Base-by-base conservation (phyloP, 164 flowering plant species). In the Macadamia integrifolia region DNA sequence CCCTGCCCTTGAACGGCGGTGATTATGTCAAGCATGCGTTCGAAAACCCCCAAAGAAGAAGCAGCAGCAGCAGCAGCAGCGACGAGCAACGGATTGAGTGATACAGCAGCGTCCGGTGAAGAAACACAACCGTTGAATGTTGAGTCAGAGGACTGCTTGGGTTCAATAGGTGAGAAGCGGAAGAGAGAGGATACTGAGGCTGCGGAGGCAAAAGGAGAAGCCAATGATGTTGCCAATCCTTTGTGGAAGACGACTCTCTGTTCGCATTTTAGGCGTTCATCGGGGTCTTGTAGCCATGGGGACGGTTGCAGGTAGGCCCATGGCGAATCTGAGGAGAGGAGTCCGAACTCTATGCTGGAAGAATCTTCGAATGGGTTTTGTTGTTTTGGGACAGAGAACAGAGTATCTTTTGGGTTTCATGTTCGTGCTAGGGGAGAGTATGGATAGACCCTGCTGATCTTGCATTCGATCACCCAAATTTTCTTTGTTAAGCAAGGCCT, bases 161-260 rank as follows among this genome's bases (percentile, higher is more conserved):
- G 46, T 17, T 43, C 55, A 17, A 2, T 35, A 35, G 43, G 58
- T 29, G 76, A 56, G 44, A 79, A 53, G 43, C 66, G 79, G 13
- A 73, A 74, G 71, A 65, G 75, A 58, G 72, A 74, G 35, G 71
- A 70, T 29, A 9, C 48, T 28, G 74, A 35, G 40, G 40, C 40
- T 35, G 40, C 70, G 5, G 72, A 65, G 68, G 76, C 30, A 69
- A 80, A 64, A 40, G 59, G 66, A 58, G 69, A 62, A 30, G 64
- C 60, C 10, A 56, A 68, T 9, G 56, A 69, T 29, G 43, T 71
- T 15, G 68, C 67, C 42, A 78, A 83, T 62, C 94, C 93, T 1
- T 68, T 88, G 31, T 86, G 89, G 87, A 93, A 90, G 61, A 89
- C 97, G 61, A 89, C 91, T 64, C 87, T 93, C 42, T 93, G 97